Base-by-base conservation (phyloP, 1,284 basidiomycete genomes). In the Sphaerobolus stellatus region DNA sequence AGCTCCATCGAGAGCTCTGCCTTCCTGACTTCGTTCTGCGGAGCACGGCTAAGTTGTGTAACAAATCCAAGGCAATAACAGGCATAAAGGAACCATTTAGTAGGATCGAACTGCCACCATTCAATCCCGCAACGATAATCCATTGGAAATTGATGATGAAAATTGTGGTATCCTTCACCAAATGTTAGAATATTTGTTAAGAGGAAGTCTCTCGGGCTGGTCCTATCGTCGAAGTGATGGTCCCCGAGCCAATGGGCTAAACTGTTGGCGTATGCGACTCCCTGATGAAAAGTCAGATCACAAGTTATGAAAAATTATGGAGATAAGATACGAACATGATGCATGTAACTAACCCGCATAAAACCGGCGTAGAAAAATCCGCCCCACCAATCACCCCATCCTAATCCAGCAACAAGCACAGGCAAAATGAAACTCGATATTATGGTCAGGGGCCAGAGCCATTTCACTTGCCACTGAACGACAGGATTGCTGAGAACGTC, bases 81-180 rank as follows among this genome's bases (percentile, higher is more conserved):
- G 27, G 75, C 73, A 77, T 77, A 84, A 71, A 96, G 96, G 75
- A 94, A 92, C 92, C 92, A 94, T 73, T 97, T 94, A 16, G 88
- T 90, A 5, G 87, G 88, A 63, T 92, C 88, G 64, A 93, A 94
- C 70, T 94, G 92, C 68, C 90, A 93, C 90, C 90, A 94, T 71
- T 80, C 90, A 78, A 94, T 92, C 40, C 91, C 92, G 66, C 94
- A 95, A 40, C 94, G 82, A 77, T 91, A 96, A 72, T 97, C 94
- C 88, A 91, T 91, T 8, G 91, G 91, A 81, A 94, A 93, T 71
- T 94, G 90, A 66, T 91, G 92, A 73, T 94, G 92, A 82, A 97
- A 97, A 75, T 97, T 96, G 81, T 96, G 93, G 77, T 96, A 96
- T 11, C 94, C 93, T 73, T 96, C 93, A 58, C 93, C 93, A 66